A percentile compares a stretch with the other conserved stretches of the same genome.
phyloP scores from a whole-genome alignment of 1,139 yeast genomes.

The Protomyces inundatus region DNA sequence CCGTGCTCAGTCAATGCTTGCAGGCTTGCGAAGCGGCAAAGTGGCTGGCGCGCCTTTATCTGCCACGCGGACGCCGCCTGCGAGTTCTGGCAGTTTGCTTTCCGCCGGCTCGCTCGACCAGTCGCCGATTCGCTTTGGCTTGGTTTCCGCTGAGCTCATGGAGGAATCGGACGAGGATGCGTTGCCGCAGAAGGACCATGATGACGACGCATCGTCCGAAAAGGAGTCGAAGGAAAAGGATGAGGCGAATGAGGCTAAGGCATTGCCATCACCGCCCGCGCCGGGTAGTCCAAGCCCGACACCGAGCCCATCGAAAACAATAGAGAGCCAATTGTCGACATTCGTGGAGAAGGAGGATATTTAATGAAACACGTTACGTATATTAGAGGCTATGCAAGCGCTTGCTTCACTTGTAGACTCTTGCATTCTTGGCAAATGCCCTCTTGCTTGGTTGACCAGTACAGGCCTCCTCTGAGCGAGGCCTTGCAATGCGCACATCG shows the following conservation, averaged over 20 bases:
- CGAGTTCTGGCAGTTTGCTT: background rate
- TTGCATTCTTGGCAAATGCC: conserved; percentile 18
- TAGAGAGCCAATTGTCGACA: background rate
- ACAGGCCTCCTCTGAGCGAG: conserved; percentile 38
- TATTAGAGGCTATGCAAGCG: background rate
- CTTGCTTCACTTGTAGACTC: conserved; percentile 8
- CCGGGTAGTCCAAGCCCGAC: background rate
- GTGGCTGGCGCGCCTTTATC: conserved; percentile 3
- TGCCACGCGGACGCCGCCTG: conserved; percentile 9
- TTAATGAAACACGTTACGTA: background rate
- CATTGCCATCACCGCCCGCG: background rate
- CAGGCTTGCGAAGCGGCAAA: conserved; percentile 27
- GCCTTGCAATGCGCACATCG: conserved; percentile 36
- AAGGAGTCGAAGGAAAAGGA: background rate
- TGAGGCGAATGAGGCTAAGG: background rate
- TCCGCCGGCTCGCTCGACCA: background rate
- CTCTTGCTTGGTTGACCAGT: conserved; percentile 33
- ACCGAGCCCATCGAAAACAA: background rate
- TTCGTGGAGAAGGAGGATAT: background rate
- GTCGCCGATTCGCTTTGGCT: conserved; percentile 4
- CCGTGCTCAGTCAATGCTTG: conserved; percentile 29
- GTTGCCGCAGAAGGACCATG: background rate
- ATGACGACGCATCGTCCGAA: background rate
- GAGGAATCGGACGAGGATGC: background rate
- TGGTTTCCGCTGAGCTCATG: background rate